Conservation (phyloP, 805 yeast genomes). For the Candida nanaspora region DNA sequence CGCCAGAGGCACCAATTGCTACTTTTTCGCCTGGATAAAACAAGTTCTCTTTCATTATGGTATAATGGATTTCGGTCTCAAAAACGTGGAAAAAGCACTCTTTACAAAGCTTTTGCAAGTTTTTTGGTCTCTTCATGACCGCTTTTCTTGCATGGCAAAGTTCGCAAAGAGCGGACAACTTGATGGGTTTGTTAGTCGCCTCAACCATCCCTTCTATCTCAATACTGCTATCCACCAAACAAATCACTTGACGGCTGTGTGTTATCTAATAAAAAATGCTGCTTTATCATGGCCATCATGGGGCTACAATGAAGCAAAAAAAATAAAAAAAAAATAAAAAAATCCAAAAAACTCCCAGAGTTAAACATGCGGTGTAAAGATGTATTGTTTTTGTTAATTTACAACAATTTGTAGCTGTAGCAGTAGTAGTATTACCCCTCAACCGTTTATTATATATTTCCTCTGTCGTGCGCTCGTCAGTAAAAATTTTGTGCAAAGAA, state of each 20-base stretch:
- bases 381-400: no score
- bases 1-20: slow-evolving; percentile 98
- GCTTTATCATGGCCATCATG: no score
- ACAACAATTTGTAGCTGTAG: neutral
- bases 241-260: neutral
- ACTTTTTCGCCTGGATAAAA: slow-evolving; percentile 79
- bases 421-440: neutral
- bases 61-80: slow-evolving; percentile 92
- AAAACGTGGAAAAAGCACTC: slow-evolving; percentile 84
- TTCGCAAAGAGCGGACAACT: slow-evolving; percentile 58
- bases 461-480: neutral
- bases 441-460: no score
- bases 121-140: slow-evolving; percentile 86
- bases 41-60: slow-evolving; percentile 62
- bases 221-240: no score
- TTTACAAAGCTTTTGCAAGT: slow-evolving; percentile 82
- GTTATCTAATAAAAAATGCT: neutral
- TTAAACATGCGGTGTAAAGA: no score
- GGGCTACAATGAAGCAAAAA: no score
- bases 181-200: slow-evolving; percentile 18
- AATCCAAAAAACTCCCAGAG: no score
- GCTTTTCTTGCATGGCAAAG: slow-evolving; percentile 79
- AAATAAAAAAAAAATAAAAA: neutral
- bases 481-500: slow-evolving; percentile 1
- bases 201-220: neutral